Evolutionary conservation across 1,284 basidiomycete genomes (phyloP).

Genomic region (Ganoderma boninense): DNA sequence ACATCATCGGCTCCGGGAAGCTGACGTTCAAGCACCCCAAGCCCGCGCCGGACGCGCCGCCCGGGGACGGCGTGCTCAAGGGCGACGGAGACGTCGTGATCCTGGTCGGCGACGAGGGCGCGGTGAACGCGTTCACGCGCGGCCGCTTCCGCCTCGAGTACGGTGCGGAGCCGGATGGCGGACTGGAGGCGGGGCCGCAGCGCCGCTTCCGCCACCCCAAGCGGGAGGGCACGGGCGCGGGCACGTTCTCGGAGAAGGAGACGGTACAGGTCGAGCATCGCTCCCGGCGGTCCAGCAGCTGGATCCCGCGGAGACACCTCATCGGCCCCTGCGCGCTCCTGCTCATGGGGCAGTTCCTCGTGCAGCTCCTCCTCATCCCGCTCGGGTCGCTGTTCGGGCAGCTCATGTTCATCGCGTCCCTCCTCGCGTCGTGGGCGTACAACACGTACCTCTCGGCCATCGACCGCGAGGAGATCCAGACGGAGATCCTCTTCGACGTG

Average conservation of each 20-base stretch:
- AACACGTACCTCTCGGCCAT: constrained; percentile 25
- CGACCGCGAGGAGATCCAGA: constrained; percentile 22
- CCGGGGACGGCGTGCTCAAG: constrained; percentile 28
- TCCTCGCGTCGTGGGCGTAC: constrained; percentile 24
- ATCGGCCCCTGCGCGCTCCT: constrained; percentile 21
- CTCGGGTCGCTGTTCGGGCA: constrained; percentile 22
- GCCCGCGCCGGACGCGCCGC: constrained; percentile 26
- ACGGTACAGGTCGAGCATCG: neutral
- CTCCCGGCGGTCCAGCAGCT: neutral
- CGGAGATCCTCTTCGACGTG: constrained; percentile 22
- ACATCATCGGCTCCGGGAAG: constrained; percentile 28
- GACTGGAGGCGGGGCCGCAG: too few species aligned
- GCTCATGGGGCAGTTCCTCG: constrained; percentile 25
- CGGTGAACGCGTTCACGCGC: constrained; percentile 29
- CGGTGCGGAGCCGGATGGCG: neutral
- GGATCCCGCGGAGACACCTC: constrained; percentile 3
- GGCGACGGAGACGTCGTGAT: constrained; percentile 15
- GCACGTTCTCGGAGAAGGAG: neutral
- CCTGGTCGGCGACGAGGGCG: constrained; percentile 25
- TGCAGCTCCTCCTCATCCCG: constrained; percentile 26
- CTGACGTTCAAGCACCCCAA: constrained; percentile 24
- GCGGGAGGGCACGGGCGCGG: too few species aligned
- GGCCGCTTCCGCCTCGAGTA: constrained; percentile 26
- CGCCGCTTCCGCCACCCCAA: too few species aligned
- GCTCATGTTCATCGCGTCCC: constrained; percentile 24